Evolutionary conservation across 805 yeast genomes (phyloP).

Genomic region (Metschnikowia reukaufii): DNA sequence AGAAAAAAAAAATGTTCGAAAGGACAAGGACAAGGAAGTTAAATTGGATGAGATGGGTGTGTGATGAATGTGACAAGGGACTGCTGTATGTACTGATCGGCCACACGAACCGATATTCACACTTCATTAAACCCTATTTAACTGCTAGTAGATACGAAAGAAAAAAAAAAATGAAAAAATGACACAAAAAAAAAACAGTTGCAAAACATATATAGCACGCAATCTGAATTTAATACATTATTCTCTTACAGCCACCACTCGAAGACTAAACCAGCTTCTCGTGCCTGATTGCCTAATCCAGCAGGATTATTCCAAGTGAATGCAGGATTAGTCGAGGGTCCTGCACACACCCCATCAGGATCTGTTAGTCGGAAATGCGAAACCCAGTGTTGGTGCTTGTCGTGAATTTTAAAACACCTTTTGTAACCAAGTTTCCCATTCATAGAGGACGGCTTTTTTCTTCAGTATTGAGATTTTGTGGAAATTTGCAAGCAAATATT

Average conservation of each 20-base stretch:
- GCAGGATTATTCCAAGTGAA: not conserved
- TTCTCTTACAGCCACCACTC: too few species aligned
- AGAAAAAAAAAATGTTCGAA: not conserved
- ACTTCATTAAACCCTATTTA: too few species aligned
- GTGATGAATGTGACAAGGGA: too few species aligned
- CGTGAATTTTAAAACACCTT: slow-evolving; percentile 5
- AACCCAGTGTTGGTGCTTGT: slow-evolving; percentile 8
- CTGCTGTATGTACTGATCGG: too few species aligned
- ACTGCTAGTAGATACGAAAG: too few species aligned
- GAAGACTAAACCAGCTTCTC: too few species aligned
- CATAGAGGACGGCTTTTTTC: not conserved
- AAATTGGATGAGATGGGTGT: too few species aligned
- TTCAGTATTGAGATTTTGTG: not conserved
- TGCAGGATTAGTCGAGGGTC: not conserved
- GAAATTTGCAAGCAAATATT: not conserved
- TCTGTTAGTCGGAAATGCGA: slow-evolving; percentile 8
- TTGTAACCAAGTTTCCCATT: slow-evolving; percentile 2
- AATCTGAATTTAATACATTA: too few species aligned
- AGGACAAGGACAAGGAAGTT: not conserved
- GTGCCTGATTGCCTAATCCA: slow-evolving; percentile 2
- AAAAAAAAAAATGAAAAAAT: too few species aligned
- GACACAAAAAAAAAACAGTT: too few species aligned
- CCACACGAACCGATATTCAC: too few species aligned
- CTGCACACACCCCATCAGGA: slow-evolving; percentile 6
- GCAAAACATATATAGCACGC: too few species aligned